Evolutionary conservation across 306 rosid species (phyloP).

Genomic region (Cyclanthera cordifolia): DNA sequence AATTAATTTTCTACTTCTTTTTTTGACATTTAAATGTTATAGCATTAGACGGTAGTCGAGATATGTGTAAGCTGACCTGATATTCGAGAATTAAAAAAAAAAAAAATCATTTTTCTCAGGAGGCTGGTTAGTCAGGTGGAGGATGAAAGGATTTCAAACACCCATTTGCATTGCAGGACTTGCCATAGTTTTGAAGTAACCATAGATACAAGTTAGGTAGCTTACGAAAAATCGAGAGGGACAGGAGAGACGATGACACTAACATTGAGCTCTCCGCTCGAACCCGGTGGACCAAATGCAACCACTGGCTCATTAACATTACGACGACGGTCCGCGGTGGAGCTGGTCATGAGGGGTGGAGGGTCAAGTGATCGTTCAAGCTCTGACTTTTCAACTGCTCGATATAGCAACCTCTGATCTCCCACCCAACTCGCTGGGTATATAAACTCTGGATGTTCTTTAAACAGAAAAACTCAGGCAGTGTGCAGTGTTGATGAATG

Average conservation of each 20-base stretch:
- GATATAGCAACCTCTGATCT: slow-evolving; percentile 64
- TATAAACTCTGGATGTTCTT: slow-evolving; percentile 47
- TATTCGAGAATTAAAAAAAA: too few relatives aligned
- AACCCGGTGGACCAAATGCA: slow-evolving; percentile 81
- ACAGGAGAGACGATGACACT: slow-evolving; percentile 73
- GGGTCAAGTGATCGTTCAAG: slow-evolving; percentile 67
- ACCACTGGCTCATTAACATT: slow-evolving; percentile 55
- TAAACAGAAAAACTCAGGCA: neutral
- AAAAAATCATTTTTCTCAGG: too few relatives aligned
- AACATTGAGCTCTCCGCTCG: slow-evolving; percentile 81
- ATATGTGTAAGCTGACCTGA: too few relatives aligned
- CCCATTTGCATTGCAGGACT: neutral
- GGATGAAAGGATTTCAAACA: neutral
- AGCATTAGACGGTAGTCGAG: too few relatives aligned
- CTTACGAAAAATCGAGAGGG: slow-evolving; percentile 72
- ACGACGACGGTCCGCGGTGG: slow-evolving; percentile 25
- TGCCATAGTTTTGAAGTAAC: neutral
- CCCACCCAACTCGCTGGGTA: slow-evolving; percentile 91
- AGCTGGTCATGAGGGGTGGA: slow-evolving; percentile 36
- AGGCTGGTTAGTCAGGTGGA: too few relatives aligned
- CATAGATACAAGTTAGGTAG: neutral
- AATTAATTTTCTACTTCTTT: too few relatives aligned
- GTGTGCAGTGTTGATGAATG: neutral
- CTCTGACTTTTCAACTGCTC: slow-evolving; percentile 64
- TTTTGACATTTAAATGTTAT: too few relatives aligned